phyloP scores from a whole-genome alignment of 768 basidiomycete genomes.

The Podaxis mareebaensis region DNA sequence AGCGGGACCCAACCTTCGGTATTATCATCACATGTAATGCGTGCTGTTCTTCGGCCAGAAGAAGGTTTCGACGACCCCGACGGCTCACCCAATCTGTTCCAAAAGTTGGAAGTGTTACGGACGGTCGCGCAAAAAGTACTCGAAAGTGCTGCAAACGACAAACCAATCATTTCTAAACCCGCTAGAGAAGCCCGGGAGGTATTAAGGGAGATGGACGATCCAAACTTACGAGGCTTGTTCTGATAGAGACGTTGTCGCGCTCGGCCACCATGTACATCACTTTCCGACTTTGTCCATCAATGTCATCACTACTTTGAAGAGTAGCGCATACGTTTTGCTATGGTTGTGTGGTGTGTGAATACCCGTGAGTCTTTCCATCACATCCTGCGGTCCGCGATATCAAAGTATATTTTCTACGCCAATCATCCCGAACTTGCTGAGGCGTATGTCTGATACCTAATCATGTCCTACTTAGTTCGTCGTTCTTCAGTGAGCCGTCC shows the following conservation, averaged over 20 bases:
- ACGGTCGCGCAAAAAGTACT: constrained; percentile 73
- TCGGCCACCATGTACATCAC: not conserved
- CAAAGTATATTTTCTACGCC: no score
- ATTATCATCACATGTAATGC: constrained; percentile 59
- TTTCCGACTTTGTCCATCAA: no score
- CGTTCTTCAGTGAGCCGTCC: no score
- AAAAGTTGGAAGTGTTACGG: constrained; percentile 59
- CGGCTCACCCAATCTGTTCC: constrained; percentile 56
- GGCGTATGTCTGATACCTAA: no score
- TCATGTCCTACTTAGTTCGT: no score
- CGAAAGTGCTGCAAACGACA: constrained; percentile 68
- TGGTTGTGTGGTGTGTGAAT: no score
- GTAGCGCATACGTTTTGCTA: no score
- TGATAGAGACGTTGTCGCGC: constrained; percentile 18
- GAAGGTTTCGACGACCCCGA: constrained; percentile 40
- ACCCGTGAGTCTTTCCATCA: no score
- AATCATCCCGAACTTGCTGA: no score
- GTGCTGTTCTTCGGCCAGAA: constrained; percentile 53
- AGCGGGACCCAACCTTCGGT: constrained; percentile 68
- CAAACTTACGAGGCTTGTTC: constrained; percentile 46
- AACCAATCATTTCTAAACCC: constrained; percentile 72
- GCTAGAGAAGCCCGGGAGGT: constrained; percentile 82
- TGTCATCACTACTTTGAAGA: no score
- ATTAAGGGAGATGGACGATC: constrained; percentile 48
- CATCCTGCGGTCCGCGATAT: no score